These are phyloP conservation scores for Podila clonocystis DNA, from an alignment of 192 early-diverging fungal species.

Conservation along the genomic window DNA sequence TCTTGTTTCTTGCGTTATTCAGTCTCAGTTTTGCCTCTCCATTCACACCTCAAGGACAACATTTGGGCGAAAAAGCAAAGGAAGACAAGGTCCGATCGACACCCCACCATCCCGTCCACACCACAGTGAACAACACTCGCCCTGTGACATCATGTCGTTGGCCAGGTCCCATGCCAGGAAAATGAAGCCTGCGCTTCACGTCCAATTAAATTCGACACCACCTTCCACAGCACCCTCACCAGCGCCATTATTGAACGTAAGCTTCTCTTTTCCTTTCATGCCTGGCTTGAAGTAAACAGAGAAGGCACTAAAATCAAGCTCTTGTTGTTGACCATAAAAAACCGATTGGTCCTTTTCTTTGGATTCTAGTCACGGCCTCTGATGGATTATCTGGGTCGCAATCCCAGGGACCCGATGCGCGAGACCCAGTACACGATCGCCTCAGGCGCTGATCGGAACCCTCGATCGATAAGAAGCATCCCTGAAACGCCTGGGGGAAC, in stretches of 20 bases:
- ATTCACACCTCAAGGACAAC: too few species aligned
- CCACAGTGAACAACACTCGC: not conserved
- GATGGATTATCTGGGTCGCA: slow-evolving; percentile 40
- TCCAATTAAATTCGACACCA: slow-evolving; percentile 30
- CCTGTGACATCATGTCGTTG: slow-evolving; percentile 17
- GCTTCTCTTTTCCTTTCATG: not conserved
- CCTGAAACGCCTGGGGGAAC: slow-evolving; percentile 39
- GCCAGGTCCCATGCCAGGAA: slow-evolving; percentile 35
- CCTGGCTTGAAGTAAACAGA: too few species aligned
- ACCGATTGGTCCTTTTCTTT: not conserved
- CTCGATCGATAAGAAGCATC: slow-evolving; percentile 38
- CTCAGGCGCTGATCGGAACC: slow-evolving; percentile 20
- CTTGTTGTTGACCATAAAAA: not conserved
- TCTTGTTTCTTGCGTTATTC: too few species aligned
- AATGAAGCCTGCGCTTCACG: slow-evolving; percentile 41
- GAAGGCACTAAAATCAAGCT: not conserved
- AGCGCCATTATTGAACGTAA: slow-evolving; percentile 31
- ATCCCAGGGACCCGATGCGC: slow-evolving; percentile 40
- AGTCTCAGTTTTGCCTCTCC: too few species aligned
- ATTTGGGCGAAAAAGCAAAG: too few species aligned
- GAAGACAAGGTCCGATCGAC: too few species aligned
- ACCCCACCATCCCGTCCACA: not conserved
- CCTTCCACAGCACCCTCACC: slow-evolving; percentile 18
- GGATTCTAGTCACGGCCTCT: slow-evolving; percentile 19
- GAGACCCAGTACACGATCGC: slow-evolving; percentile 30